Conservation (phyloP, 371 early-diverging fungal species). For the Parasitella parasitica region DNA sequence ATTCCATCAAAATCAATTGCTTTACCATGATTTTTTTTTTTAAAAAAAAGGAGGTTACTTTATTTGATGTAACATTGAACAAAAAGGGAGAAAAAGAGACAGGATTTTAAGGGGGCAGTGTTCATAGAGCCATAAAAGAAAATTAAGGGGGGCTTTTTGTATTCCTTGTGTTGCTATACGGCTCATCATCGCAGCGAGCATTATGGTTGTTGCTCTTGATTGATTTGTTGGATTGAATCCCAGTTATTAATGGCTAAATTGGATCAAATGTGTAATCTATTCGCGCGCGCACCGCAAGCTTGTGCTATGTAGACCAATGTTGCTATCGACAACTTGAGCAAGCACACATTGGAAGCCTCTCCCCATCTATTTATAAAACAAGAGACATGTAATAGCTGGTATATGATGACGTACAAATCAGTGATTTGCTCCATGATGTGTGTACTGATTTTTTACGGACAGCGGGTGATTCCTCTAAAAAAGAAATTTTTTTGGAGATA, state of each 20-base stretch:
- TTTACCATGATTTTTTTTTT: background rate
- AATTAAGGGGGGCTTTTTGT: background rate
- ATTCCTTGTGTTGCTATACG: background rate
- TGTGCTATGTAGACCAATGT: background rate
- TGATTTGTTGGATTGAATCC: background rate
- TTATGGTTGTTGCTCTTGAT: background rate
- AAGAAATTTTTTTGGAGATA: background rate
- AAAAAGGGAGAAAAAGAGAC: background rate
- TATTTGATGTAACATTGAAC: constrained; percentile 4
- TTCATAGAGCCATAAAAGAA: background rate
- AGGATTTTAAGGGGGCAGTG: background rate
- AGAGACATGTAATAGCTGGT: background rate
- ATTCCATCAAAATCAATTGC: background rate
- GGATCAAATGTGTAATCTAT: background rate
- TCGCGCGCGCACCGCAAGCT: background rate
- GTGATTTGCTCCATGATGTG: background rate
- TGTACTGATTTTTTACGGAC: background rate
- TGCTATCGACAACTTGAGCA: background rate
- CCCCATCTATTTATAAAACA: background rate
- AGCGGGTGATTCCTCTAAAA: constrained; percentile 2
- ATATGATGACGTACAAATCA: constrained; percentile 2
- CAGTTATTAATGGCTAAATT: background rate
- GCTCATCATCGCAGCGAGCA: background rate
- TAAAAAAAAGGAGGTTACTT: background rate
- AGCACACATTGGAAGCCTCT: background rate